Base-by-base conservation (phyloP, 108 stramenopile genomes). In the Mayamaea pseudoterrestris region DNA sequence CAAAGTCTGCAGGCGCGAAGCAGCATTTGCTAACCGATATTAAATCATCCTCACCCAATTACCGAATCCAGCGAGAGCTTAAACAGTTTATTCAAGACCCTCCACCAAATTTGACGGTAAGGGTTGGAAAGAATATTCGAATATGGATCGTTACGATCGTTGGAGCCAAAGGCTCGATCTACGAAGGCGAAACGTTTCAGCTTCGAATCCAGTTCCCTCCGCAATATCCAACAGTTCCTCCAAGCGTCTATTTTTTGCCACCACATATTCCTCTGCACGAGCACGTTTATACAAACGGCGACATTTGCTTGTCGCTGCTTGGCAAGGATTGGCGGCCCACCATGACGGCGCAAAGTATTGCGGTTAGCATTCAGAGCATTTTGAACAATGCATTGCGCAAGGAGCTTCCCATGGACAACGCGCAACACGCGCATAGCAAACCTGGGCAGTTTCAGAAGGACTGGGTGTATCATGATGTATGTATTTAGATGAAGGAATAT, bases 241-340 rank as follows among this genome's bases (percentile, higher is more conserved):
- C 96, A 2, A 76, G 76, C 0, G 92, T 91, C 1, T 97, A 87
- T 71, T 97, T 97, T 56, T 53, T 97, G 35, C 58, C 76, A 36
- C 78, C 80, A 14, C 17, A 61, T 50, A 61, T 72, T 24, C 70
- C 70, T 21, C 29, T 43, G 24, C 26, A 54, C 13, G 53, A 43
- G 48, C 96, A 97, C 61, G 91, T 95, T n/a, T 97, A 97, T 58
- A 94, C 96, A 30, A 97, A 97, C 69, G 96, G 96, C 16, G 96
- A 97, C 56, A 97, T 97, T 53, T 95, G 96, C 56, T 69, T 97
- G 47, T 82, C 70, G 46, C 57, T 97, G 40, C 62, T 97, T n/a
- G 93, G 93, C 5, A 80, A 84, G 42, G 96, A 88, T 58, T 97
- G 96, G 96, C 53, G 89, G 36, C 96, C 96, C 3, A 93, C 83